phyloP scores from a whole-genome alignment of 257 asterid species.

The Cordia subcordata region DNA sequence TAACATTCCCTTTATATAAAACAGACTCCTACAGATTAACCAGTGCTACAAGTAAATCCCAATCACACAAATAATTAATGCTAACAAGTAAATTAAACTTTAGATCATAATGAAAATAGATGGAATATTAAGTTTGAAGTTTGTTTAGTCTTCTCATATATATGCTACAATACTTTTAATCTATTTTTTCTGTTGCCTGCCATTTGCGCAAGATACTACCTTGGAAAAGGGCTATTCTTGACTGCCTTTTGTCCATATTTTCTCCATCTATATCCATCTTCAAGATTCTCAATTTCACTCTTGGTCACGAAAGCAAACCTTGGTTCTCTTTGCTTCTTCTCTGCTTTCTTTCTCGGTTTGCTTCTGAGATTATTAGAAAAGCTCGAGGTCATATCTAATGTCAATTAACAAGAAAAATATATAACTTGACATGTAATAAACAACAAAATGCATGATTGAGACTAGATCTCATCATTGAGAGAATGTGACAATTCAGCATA shows the following conservation, averaged over 20 bases:
- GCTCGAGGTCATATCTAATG: not conserved
- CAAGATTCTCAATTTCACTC: constrained; percentile 74
- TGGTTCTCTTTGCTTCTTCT: constrained; percentile 49
- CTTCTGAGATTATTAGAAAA: constrained; percentile 18
- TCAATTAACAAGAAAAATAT: not conserved
- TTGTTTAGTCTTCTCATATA: too few relatives aligned
- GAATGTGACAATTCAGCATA: not conserved
- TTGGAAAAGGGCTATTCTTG: constrained; percentile 79
- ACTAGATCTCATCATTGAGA: not conserved
- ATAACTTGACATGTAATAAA: too few relatives aligned
- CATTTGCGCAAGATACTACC: constrained; percentile 44
- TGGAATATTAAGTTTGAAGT: too few relatives aligned
- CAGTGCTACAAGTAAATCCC: not conserved
- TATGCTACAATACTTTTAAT: too few relatives aligned
- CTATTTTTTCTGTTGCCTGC: too few relatives aligned
- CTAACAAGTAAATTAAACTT: too few relatives aligned
- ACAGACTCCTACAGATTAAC: too few relatives aligned
- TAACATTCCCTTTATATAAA: too few relatives aligned
- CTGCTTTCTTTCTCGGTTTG: constrained; percentile 43
- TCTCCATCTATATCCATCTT: constrained; percentile 91
- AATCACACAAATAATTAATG: not conserved
- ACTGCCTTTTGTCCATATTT: constrained; percentile 88
- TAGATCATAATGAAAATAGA: too few relatives aligned
- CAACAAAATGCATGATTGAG: not conserved
- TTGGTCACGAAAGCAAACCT: constrained; percentile 78